Evolutionary conservation across 495 filamentous ascomycete species (phyloP).

Genomic region (Penicillium flavigenum): DNA sequence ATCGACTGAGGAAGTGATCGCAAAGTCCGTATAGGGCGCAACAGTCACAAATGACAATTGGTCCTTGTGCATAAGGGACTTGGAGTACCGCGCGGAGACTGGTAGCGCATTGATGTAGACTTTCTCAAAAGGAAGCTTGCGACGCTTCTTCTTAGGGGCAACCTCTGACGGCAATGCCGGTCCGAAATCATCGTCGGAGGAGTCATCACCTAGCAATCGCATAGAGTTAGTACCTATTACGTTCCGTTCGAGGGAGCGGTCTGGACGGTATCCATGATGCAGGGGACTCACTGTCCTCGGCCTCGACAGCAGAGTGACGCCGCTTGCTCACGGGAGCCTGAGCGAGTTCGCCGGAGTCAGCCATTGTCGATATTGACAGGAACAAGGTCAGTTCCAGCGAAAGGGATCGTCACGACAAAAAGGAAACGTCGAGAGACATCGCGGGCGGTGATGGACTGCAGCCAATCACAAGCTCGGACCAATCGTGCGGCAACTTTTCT

Average conservation of each 20-base stretch:
- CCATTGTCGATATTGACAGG: slow-evolving; percentile 25
- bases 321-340: slow-evolving; percentile 31
- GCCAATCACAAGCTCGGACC: slow-evolving; percentile 39
- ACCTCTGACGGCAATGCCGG: slow-evolving; percentile 74
- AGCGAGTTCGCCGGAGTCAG: slow-evolving; percentile 27
- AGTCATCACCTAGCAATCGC: slow-evolving; percentile 49
- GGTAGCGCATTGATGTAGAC: slow-evolving; percentile 91
- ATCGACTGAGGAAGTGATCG: slow-evolving; percentile 90
- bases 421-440: slow-evolving; percentile 15
- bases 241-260: slow-evolving; percentile 4
- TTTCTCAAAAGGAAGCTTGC: slow-evolving; percentile 90
- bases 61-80: slow-evolving; percentile 98
- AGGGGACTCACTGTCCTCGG: slow-evolving; percentile 31
- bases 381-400: slow-evolving; percentile 2
- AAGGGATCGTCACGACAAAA: slow-evolving; percentile 5
- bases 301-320: slow-evolving; percentile 41
- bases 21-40: slow-evolving; percentile 86
- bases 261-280: slow-evolving; percentile 1
- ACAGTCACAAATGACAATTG: slow-evolving; percentile 82
- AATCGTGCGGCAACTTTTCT: slow-evolving; percentile 41
- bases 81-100: slow-evolving; percentile 79
- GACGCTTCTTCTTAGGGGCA: slow-evolving; percentile 85
- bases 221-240: slow-evolving; percentile 17
- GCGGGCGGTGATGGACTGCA: slow-evolving; percentile 34
- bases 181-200: slow-evolving; percentile 92